Conservation (phyloP, 176 grass and related monocot genomes). For the Guadua angustifolia region DNA sequence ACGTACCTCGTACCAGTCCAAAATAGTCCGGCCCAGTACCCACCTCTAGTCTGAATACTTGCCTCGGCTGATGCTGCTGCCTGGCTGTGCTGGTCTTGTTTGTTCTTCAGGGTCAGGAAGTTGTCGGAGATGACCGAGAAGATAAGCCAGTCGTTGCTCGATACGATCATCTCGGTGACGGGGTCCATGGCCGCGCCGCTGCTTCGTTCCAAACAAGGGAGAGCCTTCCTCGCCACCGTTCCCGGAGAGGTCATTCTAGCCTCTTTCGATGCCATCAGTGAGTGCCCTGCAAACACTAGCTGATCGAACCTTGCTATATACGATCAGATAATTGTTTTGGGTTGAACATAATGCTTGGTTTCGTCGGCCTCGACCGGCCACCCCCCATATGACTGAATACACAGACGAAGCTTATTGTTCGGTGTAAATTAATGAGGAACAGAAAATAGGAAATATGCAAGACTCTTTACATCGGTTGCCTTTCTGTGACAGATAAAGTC, state of each 20-base stretch:
- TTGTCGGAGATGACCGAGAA: conserved; percentile 93
- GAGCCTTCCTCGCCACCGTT: conserved; percentile 51
- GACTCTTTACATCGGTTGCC: neutral
- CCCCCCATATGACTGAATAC: neutral
- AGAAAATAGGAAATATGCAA: neutral
- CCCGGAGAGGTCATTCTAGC: conserved; percentile 88
- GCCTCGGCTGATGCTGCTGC: neutral
- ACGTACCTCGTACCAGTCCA: no score
- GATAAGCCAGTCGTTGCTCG: conserved; percentile 81
- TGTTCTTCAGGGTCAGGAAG: conserved; percentile 68
- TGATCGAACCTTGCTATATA: neutral
- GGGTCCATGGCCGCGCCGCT: conserved; percentile 74
- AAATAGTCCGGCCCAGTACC: no score
- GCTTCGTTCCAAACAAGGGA: conserved; percentile 72
- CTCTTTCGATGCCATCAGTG: conserved; percentile 88
- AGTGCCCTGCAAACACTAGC: neutral
- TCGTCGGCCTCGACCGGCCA: no score
- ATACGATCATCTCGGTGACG: conserved; percentile 66
- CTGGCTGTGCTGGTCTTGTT: neutral
- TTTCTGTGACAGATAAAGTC: conserved; percentile 65
- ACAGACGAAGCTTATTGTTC: neutral
- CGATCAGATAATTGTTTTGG: neutral
- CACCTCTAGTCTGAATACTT: no score
- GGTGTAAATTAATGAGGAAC: neutral
- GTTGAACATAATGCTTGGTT: neutral